phyloP scores from a whole-genome alignment of 2,329 filamentous ascomycete genomes.

The Exophiala alcalophila region DNA sequence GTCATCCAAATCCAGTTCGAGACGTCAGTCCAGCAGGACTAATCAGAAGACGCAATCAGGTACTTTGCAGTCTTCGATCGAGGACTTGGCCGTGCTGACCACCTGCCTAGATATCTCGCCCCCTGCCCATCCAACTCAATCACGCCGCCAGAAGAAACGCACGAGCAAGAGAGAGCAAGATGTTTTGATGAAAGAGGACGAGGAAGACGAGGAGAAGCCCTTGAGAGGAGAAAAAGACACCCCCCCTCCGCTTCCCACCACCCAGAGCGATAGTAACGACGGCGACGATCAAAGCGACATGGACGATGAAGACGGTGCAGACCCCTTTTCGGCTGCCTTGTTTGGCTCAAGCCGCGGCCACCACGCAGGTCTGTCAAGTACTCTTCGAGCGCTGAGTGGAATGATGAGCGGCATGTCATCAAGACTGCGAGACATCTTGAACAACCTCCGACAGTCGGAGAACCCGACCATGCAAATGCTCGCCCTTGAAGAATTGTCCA shows the following conservation, averaged over 20 bases:
- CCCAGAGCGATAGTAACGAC: slow-evolving; percentile 65
- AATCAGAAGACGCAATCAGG: slow-evolving; percentile 64
- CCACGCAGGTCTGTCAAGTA: slow-evolving; percentile 68
- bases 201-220: slow-evolving; percentile 46
- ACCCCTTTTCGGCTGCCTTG: slow-evolving; percentile 58
- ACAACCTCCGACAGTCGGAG: slow-evolving; percentile 75
- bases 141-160: slow-evolving; percentile 54
- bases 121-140: slow-evolving; percentile 35
- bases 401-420: slow-evolving; percentile 85
- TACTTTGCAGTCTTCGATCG: slow-evolving; percentile 42
- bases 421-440: slow-evolving; percentile 73
- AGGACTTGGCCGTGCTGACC: slow-evolving; percentile 15
- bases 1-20: slow-evolving; percentile 61
- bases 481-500: slow-evolving; percentile 87
- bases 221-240: slow-evolving; percentile 41
- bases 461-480: slow-evolving; percentile 86
- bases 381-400: slow-evolving; percentile 79
- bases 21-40: slow-evolving; percentile 65
- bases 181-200: slow-evolving; percentile 68
- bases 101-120: slow-evolving; percentile 35
- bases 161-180: slow-evolving; percentile 59
- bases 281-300: slow-evolving; percentile 53
- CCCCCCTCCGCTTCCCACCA: slow-evolving; percentile 47
- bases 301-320: slow-evolving; percentile 59
- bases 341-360: slow-evolving; percentile 65